A percentile compares a stretch with the other conserved stretches of the same genome.
These are phyloP conservation scores for Aspergillus amoenus DNA, from an alignment of 2,329 filamentous ascomycete genomes.

Conservation along the genomic window DNA sequence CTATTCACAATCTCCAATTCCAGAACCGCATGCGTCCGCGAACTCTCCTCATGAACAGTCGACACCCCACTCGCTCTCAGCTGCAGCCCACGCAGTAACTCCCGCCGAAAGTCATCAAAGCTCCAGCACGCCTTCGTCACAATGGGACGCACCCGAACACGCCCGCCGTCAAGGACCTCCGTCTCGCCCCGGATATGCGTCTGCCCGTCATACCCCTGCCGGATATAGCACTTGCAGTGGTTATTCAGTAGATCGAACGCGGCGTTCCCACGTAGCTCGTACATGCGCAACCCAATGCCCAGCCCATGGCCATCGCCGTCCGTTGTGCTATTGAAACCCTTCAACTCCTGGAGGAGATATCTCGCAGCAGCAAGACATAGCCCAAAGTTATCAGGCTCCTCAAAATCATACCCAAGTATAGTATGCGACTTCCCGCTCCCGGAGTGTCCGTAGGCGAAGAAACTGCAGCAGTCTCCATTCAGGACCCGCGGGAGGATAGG, in stretches of 20 bases:
- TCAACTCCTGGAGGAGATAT: conserved; percentile 27
- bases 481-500: conserved; percentile 36
- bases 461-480: conserved; percentile 39
- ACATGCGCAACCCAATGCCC: conserved; percentile 41
- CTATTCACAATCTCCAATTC: conserved; percentile 45
- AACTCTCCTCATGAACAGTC: conserved; percentile 46
- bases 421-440: conserved; percentile 46
- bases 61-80: conserved; percentile 39
- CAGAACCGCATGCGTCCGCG: conserved; percentile 46
- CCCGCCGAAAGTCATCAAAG: conserved; percentile 32
- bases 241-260: conserved; percentile 46
- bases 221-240: conserved; percentile 39
- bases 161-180: conserved; percentile 40
- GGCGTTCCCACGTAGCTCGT: conserved; percentile 43
- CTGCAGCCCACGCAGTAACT: conserved; percentile 31
- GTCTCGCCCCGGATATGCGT: conserved; percentile 45
- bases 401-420: conserved; percentile 45
- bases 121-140: conserved; percentile 29
- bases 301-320: no score
- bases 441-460: conserved; percentile 47
- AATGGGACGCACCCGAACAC: conserved; percentile 44
- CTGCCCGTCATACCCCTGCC: conserved; percentile 43
- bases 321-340: neutral
- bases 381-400: conserved; percentile 34
- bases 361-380: conserved; percentile 39